Conservation (phyloP, 2,329 filamentous ascomycete species). For the Trichophyton simii region DNA sequence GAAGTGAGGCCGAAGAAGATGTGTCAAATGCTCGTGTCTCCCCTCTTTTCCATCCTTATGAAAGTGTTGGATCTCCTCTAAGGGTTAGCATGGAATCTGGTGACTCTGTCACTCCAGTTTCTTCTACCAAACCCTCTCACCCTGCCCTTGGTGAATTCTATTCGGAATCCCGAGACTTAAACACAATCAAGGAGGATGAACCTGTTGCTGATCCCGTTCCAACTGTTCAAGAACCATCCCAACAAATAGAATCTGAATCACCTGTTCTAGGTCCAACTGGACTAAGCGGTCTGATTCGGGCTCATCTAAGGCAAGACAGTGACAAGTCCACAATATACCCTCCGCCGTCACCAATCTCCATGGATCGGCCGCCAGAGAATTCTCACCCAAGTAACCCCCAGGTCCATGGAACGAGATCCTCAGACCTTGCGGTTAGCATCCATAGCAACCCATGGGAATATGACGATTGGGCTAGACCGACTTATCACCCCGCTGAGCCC, state of each 20-base stretch:
- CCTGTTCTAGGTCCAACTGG: conserved; percentile 65
- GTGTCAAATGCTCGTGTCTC: conserved; percentile 17
- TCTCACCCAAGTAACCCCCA: conserved; percentile 18
- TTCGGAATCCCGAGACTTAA: conserved; percentile 29
- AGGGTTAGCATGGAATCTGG: conserved; percentile 23
- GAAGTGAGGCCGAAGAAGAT: conserved; percentile 24
- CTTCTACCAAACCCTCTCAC: conserved; percentile 20
- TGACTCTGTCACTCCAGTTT: conserved; percentile 6
- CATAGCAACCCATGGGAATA: conserved; percentile 45
- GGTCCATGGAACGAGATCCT: conserved; percentile 22
- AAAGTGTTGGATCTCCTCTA: conserved; percentile 25
- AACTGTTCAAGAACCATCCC: conserved; percentile 1
- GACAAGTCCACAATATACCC: conserved; percentile 68
- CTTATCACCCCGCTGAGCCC: conserved; percentile 6
- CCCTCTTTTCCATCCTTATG: conserved; percentile 17
- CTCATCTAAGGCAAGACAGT: conserved; percentile 73
- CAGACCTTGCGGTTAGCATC: conserved; percentile 37
- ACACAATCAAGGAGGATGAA: conserved; percentile 29
- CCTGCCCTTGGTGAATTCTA: conserved; percentile 23
- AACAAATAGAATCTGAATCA: conserved; percentile 44
- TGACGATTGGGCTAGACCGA: conserved; percentile 35
- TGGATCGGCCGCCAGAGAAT: conserved; percentile 24
- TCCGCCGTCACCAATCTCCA: conserved; percentile 27
- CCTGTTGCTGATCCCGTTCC: conserved; percentile 8
- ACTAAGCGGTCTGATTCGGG: conserved; percentile 67